phyloP scores from a whole-genome alignment of 2,329 filamentous ascomycete genomes.

The Botryotinia calthae region DNA sequence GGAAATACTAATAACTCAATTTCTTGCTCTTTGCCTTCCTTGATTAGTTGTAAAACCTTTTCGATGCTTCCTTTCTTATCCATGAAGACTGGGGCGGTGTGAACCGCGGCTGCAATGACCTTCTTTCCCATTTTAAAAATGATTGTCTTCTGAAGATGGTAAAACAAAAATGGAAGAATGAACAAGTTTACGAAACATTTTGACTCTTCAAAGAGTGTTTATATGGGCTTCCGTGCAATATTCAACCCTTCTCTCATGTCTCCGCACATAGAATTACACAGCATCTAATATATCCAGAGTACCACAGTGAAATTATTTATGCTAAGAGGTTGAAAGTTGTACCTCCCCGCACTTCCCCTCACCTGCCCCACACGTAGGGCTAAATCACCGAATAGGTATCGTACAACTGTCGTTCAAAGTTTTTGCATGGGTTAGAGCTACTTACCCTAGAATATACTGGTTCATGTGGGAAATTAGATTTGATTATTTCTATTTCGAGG shows the following conservation, averaged over 20 bases:
- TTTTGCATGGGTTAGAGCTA: background rate
- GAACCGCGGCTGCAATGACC: background rate
- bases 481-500: no score
- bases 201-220: background rate
- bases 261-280: background rate
- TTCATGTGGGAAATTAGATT: no score
- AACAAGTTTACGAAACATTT: background rate
- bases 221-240: no score
- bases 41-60: background rate
- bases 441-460: no score
- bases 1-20: slow-evolving; percentile 1
- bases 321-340: background rate
- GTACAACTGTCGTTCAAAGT: no score
- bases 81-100: slow-evolving; percentile 8
- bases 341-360: background rate
- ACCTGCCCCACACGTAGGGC: background rate
- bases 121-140: background rate
- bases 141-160: background rate
- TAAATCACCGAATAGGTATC: background rate
- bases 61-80: background rate
- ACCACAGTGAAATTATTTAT: background rate
- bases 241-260: background rate
- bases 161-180: rapidly evolving
- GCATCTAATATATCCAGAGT: background rate
- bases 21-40: background rate